A percentile compares a stretch with the other conserved stretches of the same genome.
phyloP scores from a whole-genome alignment of 108 stramenopile species.

The Schizochytrium sp. region DNA sequence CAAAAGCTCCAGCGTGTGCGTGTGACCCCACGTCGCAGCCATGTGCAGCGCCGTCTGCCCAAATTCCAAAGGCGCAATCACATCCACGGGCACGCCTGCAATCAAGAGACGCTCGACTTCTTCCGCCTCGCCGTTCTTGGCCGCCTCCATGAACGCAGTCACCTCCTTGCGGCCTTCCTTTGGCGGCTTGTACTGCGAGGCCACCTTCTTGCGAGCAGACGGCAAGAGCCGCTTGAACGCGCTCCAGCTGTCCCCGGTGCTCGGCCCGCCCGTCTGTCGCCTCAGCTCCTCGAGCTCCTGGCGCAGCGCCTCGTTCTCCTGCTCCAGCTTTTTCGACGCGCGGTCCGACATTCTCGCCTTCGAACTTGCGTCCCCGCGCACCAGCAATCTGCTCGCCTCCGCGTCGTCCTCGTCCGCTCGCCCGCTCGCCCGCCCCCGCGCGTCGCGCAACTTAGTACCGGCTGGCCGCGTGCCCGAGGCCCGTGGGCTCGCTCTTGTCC shows the following conservation, averaged over 20 bases:
- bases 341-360: neutral
- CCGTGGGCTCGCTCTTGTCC: too few relatives aligned
- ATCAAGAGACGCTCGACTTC: neutral
- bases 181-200: neutral
- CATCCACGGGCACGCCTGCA: neutral
- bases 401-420: too few relatives aligned
- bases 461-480: too few relatives aligned
- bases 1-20: neutral
- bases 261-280: neutral
- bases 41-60: conserved; percentile 14
- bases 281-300: neutral
- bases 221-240: neutral
- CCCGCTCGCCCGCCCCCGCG: too few relatives aligned
- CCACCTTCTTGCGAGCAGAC: neutral
- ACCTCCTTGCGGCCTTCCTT: neutral
- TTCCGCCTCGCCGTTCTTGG: neutral
- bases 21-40: neutral
- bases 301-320: neutral
- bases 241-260: neutral
- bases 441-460: too few relatives aligned
- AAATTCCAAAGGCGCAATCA: neutral
- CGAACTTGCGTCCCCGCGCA: neutral
- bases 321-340: neutral
- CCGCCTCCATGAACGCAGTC: neutral
- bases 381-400: neutral